Percentiles rank a stretch among this genome's conserved stretches.
phyloP scores from a whole-genome alignment of 2,329 filamentous ascomycete species.

The Teratosphaeria nubilosa region DNA sequence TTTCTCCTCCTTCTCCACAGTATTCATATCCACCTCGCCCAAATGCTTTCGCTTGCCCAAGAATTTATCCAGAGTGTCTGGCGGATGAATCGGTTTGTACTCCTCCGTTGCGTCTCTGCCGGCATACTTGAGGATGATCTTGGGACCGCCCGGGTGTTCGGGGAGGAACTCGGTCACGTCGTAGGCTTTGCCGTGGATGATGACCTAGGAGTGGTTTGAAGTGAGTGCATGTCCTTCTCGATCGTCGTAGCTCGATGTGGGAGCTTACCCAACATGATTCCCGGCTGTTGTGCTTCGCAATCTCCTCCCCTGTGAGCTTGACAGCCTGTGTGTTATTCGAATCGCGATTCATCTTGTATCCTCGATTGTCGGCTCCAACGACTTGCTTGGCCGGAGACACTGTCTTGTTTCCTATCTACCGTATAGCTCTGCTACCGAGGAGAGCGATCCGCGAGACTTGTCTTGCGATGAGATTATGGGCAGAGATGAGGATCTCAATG shows the following conservation, averaged over 20 bases:
- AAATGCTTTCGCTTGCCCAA: conserved; percentile 78
- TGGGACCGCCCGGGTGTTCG: conserved; percentile 65
- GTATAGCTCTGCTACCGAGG: background rate
- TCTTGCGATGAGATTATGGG: background rate
- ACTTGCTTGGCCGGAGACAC: background rate
- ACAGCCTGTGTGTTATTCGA: conserved; percentile 31
- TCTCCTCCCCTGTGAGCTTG: conserved; percentile 42
- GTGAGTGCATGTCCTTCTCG: background rate
- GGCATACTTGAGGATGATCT: conserved; percentile 94
- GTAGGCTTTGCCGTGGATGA: conserved; percentile 67
- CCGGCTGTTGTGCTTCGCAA: conserved; percentile 66
- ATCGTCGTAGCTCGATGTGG: background rate
- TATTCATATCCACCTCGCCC: conserved; percentile 79
- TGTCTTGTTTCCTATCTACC: background rate
- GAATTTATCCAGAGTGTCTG: conserved; percentile 75
- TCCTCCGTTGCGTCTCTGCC: conserved; percentile 90
- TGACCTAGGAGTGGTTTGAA: conserved; percentile 21
- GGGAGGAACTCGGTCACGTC: conserved; percentile 44
- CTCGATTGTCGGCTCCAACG: background rate
- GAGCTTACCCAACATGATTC: conserved; percentile 72
- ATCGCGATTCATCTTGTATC: conserved; percentile 28
- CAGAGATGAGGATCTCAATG: background rate
- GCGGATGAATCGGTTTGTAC: conserved; percentile 81
- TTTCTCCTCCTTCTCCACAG: conserved; percentile 58
- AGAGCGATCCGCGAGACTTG: background rate